phyloP scores from a whole-genome alignment of 1,284 basidiomycete species.

The Takashimella tepidaria region DNA sequence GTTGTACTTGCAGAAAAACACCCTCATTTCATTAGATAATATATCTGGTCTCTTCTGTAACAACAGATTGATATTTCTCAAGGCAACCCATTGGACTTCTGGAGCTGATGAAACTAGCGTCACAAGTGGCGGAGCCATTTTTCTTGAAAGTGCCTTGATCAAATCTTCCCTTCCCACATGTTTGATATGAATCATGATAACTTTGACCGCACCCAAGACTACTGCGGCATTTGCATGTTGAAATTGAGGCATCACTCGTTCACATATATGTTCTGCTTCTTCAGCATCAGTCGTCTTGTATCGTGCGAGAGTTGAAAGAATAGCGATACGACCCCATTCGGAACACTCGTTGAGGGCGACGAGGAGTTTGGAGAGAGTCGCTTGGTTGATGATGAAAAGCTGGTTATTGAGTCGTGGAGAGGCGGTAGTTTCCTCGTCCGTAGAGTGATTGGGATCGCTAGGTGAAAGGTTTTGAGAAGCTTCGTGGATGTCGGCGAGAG shows the following conservation, averaged over 20 bases:
- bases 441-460: constrained; percentile 26
- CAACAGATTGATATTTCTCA: constrained; percentile 93
- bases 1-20: constrained; percentile 99
- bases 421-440: constrained; percentile 45
- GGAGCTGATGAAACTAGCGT: constrained; percentile 58
- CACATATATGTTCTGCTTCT: constrained; percentile 97
- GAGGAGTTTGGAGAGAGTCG: constrained; percentile 80
- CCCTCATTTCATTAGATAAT: constrained; percentile 90
- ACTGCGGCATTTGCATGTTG: constrained; percentile 95
- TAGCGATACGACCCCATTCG: constrained; percentile 95
- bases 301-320: constrained; percentile 77
- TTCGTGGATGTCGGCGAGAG: constrained; percentile 88
- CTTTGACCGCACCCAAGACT: constrained; percentile 91
- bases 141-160: constrained; percentile 77
- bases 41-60: constrained; percentile 87
- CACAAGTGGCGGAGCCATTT: constrained; percentile 97
- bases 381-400: constrained; percentile 72
- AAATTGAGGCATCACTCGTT: constrained; percentile 96
- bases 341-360: constrained; percentile 97
- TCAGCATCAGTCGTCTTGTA: constrained; percentile 80
- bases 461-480: constrained; percentile 39
- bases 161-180: constrained; percentile 78
- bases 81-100: constrained; percentile 89
- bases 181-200: constrained; percentile 95
- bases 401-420: constrained; percentile 53